Percentiles rank a stretch among this genome's conserved stretches.
phyloP scores from a whole-genome alignment of 352 stramenopile species.

The Phytophthora brassicae region DNA sequence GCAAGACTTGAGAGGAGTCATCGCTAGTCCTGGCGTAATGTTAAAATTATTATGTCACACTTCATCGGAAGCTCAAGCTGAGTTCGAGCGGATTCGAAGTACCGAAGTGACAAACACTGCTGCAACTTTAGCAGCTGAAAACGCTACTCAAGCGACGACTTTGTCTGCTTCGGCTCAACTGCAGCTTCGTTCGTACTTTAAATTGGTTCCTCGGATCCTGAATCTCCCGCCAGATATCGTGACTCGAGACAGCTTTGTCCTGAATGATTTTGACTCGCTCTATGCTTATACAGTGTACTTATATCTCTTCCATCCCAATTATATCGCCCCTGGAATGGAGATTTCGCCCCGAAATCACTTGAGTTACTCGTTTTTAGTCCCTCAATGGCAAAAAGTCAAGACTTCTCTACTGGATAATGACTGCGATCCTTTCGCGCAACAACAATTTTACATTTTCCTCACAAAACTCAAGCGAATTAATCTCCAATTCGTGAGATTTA shows the following conservation, averaged over 20 bases:
- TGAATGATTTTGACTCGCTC: conserved; percentile 76
- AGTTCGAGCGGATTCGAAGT: conserved; percentile 54
- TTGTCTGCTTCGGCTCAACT: conserved; percentile 53
- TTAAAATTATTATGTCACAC: conserved; percentile 75
- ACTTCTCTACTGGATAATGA: conserved; percentile 52
- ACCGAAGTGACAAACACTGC: conserved; percentile 34
- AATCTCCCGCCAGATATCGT: conserved; percentile 67
- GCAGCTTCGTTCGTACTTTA: conserved; percentile 77
- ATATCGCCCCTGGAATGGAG: conserved; percentile 44
- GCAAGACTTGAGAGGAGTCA: conserved; percentile 53
- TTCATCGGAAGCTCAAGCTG: conserved; percentile 45
- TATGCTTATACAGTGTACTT: conserved; percentile 68
- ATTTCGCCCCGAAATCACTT: conserved; percentile 55
- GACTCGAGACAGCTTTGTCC: conserved; percentile 62
- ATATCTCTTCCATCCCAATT: conserved; percentile 68
- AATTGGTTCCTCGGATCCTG: conserved; percentile 50
- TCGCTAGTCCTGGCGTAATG: conserved; percentile 63
- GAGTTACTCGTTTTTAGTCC: conserved; percentile 54
- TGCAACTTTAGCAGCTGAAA: conserved; percentile 38
- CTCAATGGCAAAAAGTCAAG: conserved; percentile 76
- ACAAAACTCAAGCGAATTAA: conserved; percentile 68
- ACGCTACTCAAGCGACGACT: conserved; percentile 53
- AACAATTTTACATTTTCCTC: conserved; percentile 77
- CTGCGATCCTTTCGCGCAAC: conserved; percentile 67
- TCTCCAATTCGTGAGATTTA: conserved; percentile 58